Evolutionary conservation across 2,329 filamentous ascomycete genomes (phyloP), one percentile per base, ranked within the genome.

Genomic region (Cyclaneusma minus): DNA sequence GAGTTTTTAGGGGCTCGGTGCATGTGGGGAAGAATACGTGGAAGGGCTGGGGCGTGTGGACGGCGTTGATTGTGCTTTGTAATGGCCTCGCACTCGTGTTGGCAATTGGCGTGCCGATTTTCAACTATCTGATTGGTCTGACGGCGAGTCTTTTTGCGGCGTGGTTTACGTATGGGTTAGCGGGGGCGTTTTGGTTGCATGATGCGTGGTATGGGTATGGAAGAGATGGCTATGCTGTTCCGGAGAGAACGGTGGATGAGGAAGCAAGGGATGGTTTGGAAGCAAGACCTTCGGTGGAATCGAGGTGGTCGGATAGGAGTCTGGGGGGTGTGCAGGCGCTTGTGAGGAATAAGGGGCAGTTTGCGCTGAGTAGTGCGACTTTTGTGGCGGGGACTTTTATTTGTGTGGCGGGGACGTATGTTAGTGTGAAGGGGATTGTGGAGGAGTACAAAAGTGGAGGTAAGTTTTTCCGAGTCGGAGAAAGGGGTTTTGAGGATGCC

Each of bases 31-130:
- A 56, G 37, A 9, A 66, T 80, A 62, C 64, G 0, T 41, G 60
- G 0, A 44, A 35, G 6, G 45, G 68, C 7, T 80, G 73, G 73
- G 36, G 65, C 6, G 27, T 73, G 2, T 68, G 64, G 64, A 42
- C 51, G 3, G 27, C 51, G 0, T 42, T 67, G 6, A 50, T 64
- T 4, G 17, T 64, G 3, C 20, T 62, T 5, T 50, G 56, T 31
- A 64, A 63, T 25, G 51, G 40, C 1, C 48, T 53, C 3, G 66
- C 70, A 3, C 75, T 70, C 57, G 48, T 79, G 33, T 68, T 81
- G 29, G 70, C 75, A 7, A 63, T 73, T 41, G 67, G 68, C 0
- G 70, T 81, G 5, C 76, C 76, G 1, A 64, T 69, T 20, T 81
- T 81, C 52, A 68, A 67, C 43, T 58, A 67, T 20, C 52, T 81